Conservation (phyloP, 805 yeast genomes). For the Candida hispaniensis region DNA sequence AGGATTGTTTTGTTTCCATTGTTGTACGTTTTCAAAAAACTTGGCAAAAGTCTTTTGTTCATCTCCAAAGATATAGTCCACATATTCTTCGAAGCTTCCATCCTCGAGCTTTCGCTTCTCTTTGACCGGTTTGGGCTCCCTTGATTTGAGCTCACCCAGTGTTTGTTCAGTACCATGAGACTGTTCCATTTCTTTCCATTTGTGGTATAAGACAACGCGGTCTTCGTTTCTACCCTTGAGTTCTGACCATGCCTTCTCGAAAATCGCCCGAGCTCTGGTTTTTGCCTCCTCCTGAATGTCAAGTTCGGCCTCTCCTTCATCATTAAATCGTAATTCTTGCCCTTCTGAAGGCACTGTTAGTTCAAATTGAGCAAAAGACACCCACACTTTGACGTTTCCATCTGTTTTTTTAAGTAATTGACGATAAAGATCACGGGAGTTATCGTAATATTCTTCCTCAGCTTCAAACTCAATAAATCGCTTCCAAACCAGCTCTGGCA, state of each 20-base stretch:
- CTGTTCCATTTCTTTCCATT: conserved; percentile 54
- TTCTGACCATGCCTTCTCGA: conserved; percentile 41
- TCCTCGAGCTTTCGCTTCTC: conserved; percentile 34
- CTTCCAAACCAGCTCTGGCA: conserved; percentile 28
- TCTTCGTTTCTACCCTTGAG: conserved; percentile 36
- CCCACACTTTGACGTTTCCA: conserved; percentile 40
- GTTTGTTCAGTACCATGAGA: conserved; percentile 44
- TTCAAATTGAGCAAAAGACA: conserved; percentile 62
- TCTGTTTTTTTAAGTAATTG: conserved; percentile 30
- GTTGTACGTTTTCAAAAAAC: conserved; percentile 39
- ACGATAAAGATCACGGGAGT: conserved; percentile 44
- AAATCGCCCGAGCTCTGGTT: conserved; percentile 43
- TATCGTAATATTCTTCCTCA: conserved; percentile 46
- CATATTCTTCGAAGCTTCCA: conserved; percentile 43
- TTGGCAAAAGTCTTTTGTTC: conserved; percentile 24
- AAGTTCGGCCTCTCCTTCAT: conserved; percentile 41
- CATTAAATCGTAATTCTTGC: conserved; percentile 36
- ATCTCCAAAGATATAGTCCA: conserved; percentile 53
- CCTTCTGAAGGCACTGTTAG: conserved; percentile 38
- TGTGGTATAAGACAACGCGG: conserved; percentile 46
- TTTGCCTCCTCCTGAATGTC: conserved; percentile 42
- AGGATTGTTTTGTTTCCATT: conserved; percentile 35
- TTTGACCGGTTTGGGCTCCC: conserved; percentile 45
- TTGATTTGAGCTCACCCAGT: conserved; percentile 27
- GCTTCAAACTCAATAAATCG: conserved; percentile 48